Evolutionary conservation across 1,284 basidiomycete genomes (phyloP).

Genomic region (Cryptococcus jaspeensis): DNA sequence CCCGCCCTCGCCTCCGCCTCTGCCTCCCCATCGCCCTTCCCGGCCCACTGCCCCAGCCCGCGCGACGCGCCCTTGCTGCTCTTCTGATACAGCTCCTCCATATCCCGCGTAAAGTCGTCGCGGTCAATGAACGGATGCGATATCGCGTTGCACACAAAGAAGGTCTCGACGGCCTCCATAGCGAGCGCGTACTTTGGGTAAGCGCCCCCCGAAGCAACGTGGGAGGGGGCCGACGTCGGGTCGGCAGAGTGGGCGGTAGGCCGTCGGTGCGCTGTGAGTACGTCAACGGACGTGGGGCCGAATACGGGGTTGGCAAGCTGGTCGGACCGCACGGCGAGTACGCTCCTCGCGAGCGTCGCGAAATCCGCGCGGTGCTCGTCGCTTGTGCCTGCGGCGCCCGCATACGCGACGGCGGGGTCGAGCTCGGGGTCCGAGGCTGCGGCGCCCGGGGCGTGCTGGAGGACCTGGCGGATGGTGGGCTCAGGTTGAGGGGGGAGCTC

Average conservation of each 20-base stretch:
- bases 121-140: conserved; percentile 33
- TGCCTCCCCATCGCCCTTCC: conserved; percentile 5
- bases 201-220: background rate
- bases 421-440: background rate
- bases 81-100: conserved; percentile 25
- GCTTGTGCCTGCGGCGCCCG: too few relatives aligned
- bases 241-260: background rate
- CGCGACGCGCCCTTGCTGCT: background rate
- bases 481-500: conserved; percentile 14
- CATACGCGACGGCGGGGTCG: too few relatives aligned
- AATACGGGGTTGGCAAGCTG: conserved; percentile 10
- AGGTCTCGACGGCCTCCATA: conserved; percentile 20
- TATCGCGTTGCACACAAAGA: conserved; percentile 27
- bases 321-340: conserved; percentile 17
- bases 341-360: conserved; percentile 12
- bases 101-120: conserved; percentile 20
- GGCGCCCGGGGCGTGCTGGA: background rate
- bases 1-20: conserved; percentile 7
- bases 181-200: conserved; percentile 23
- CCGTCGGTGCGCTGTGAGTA: background rate
- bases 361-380: conserved; percentile 12
- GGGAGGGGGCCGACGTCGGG: background rate
- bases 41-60: background rate
- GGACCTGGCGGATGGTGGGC: background rate
- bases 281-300: background rate